Percentiles rank a stretch among this genome's conserved stretches.
phyloP scores from a whole-genome alignment of 768 basidiomycete genomes.

The Candolleomyces aberdarensis region DNA sequence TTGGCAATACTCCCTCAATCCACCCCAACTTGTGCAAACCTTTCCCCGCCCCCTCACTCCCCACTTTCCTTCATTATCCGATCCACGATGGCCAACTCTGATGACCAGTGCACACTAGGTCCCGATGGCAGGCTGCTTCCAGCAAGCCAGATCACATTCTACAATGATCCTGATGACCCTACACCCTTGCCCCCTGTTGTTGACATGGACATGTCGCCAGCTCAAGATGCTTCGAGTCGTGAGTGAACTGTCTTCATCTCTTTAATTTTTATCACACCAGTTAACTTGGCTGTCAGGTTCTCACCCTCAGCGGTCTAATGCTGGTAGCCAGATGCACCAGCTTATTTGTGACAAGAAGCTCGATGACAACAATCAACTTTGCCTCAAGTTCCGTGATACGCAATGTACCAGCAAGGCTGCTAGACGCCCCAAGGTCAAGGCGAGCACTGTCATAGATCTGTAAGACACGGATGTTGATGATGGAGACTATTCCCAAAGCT shows the following conservation, averaged over 20 bases:
- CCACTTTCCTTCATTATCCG: too few species aligned
- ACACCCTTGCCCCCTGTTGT: constrained; percentile 1
- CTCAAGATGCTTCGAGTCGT: background rate
- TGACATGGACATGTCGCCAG: background rate
- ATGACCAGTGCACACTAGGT: constrained; percentile 11
- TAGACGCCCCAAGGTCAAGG: background rate
- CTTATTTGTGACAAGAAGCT: background rate
- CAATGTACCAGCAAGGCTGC: background rate
- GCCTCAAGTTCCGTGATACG: background rate
- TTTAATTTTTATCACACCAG: background rate
- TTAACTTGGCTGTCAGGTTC: background rate
- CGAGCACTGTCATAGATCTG: background rate
- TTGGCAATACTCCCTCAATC: too few species aligned
- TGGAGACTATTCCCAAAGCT: background rate
- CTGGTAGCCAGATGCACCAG: background rate
- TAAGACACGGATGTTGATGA: background rate
- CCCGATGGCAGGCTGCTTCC: constrained; percentile 8
- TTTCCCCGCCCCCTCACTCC: too few species aligned
- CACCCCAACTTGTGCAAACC: too few species aligned
- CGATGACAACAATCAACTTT: background rate
- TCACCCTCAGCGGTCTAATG: background rate
- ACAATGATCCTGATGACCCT: constrained; percentile 6
- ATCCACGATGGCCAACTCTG: background rate
- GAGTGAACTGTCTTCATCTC: background rate
- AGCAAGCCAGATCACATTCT: constrained; percentile 5